phyloP scores from a whole-genome alignment of 2,329 filamentous ascomycete species.

The Neospermospora avenae region DNA sequence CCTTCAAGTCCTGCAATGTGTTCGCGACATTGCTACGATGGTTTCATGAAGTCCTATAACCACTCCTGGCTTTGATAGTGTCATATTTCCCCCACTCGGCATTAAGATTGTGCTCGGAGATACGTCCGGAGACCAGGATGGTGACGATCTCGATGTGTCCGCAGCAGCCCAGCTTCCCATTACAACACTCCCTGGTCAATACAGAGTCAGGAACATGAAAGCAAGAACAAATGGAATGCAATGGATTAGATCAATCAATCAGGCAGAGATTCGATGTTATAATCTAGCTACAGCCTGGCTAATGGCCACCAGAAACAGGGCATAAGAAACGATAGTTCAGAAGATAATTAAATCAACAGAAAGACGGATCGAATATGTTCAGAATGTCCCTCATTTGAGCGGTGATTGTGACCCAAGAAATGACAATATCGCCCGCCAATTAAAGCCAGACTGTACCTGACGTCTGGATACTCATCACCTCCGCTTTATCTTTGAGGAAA shows the following conservation, averaged over 20 bases:
- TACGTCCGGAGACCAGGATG: neutral
- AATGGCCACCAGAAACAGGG: constrained; percentile 3
- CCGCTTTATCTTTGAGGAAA: constrained; percentile 73
- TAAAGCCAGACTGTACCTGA: constrained; percentile 52
- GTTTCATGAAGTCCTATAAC: too few relatives aligned
- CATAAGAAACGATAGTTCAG: constrained; percentile 18
- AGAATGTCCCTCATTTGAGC: constrained; percentile 60
- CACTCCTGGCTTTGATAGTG: too few relatives aligned
- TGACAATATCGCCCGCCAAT: constrained; percentile 59
- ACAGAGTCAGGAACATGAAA: neutral
- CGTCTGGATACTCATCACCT: constrained; percentile 67
- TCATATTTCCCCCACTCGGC: neutral
- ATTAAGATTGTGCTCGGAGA: neutral
- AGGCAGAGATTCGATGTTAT: neutral
- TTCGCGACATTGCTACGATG: too few relatives aligned
- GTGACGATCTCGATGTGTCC: neutral
- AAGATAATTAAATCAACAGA: constrained; percentile 33
- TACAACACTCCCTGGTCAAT: neutral
- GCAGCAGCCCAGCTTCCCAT: neutral
- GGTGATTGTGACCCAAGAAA: constrained; percentile 63
- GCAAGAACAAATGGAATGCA: neutral
- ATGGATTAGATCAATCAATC: neutral
- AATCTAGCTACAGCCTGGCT: neutral
- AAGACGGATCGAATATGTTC: constrained; percentile 58
- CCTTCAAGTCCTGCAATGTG: too few relatives aligned